A percentile compares a stretch with the other conserved stretches of the same genome.
Evolutionary conservation across 129 eudicot genomes (phyloP).

Genomic region (Flaveria bidentis): DNA sequence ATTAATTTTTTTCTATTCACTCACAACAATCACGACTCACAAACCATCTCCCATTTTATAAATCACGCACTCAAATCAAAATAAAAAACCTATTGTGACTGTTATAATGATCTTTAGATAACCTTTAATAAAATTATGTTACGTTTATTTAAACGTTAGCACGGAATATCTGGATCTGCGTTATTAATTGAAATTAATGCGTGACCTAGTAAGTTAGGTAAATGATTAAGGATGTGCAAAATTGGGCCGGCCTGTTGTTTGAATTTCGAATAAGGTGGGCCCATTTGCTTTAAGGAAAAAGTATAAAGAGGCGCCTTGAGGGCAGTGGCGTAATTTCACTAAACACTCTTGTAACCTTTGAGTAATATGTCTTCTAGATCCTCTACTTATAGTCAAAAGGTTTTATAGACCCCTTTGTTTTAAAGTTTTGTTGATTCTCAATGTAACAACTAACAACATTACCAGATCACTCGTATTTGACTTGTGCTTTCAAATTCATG

Average conservation of each 20-base stretch:
- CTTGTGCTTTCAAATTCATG: too few species aligned
- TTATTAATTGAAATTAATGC: background rate
- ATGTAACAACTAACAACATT: background rate
- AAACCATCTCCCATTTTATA: too few species aligned
- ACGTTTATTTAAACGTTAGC: background rate
- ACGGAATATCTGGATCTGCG: slow-evolving; percentile 9
- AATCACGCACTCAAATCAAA: too few species aligned
- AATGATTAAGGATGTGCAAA: background rate
- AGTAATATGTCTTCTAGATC: background rate
- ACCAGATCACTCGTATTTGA: too few species aligned
- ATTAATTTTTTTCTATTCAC: too few species aligned
- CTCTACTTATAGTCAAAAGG: background rate
- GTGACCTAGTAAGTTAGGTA: slow-evolving; percentile 23
- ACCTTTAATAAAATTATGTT: too few species aligned
- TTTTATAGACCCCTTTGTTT: background rate
- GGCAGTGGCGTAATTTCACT: background rate
- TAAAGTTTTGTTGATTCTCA: background rate
- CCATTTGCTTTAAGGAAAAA: slow-evolving; percentile 5
- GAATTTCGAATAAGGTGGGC: slow-evolving; percentile 28
- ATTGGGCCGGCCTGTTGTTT: slow-evolving; percentile 25
- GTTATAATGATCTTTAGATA: too few species aligned
- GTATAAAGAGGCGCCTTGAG: background rate
- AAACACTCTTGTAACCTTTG: background rate
- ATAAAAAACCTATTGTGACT: too few species aligned
- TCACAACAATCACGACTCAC: too few species aligned